These are phyloP conservation scores for Spencermartinsiella ligniputridi DNA, from an alignment of 1,139 yeast species.

Conservation along the genomic window DNA sequence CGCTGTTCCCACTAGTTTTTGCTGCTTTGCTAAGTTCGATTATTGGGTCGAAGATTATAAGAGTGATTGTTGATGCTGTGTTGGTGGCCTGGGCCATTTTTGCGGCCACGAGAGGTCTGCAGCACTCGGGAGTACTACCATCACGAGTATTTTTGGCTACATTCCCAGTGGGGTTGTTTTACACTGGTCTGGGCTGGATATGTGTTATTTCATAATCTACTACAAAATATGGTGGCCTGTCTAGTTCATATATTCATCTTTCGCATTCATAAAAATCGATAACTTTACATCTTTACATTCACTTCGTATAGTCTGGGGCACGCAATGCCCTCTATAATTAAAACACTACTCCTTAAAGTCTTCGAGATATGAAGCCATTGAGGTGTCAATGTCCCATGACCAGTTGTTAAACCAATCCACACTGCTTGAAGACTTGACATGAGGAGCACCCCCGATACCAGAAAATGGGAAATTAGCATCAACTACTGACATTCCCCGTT, in stretches of 20 bases:
- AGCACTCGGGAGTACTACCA: conserved; percentile 64
- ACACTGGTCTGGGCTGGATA: conserved; percentile 71
- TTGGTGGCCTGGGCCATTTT: conserved; percentile 70
- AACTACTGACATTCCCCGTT: background rate
- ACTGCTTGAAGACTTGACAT: background rate
- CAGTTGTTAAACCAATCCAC: conserved; percentile 29
- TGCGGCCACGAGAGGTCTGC: conserved; percentile 61
- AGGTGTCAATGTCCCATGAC: conserved; percentile 23
- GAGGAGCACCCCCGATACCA: conserved; percentile 1
- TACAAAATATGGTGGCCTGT: no score
- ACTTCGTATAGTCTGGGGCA: no score
- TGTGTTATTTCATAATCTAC: conserved; percentile 66
- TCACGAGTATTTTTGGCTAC: conserved; percentile 69
- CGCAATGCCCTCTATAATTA: background rate
- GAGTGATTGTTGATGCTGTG: conserved; percentile 50
- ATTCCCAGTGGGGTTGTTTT: conserved; percentile 75
- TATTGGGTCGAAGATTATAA: conserved; percentile 49
- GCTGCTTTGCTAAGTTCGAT: conserved; percentile 61
- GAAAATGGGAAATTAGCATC: background rate
- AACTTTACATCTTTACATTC: no score
- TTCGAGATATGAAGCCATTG: conserved; percentile 19
- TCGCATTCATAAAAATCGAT: background rate
- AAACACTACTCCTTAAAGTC: conserved; percentile 3
- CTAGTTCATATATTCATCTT: background rate
- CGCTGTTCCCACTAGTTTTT: conserved; percentile 69